Percentiles rank a stretch among this genome's conserved stretches.
These are phyloP conservation scores for Tulasnella sp. DNA, from an alignment of 768 basidiomycete genomes.

Conservation along the genomic window DNA sequence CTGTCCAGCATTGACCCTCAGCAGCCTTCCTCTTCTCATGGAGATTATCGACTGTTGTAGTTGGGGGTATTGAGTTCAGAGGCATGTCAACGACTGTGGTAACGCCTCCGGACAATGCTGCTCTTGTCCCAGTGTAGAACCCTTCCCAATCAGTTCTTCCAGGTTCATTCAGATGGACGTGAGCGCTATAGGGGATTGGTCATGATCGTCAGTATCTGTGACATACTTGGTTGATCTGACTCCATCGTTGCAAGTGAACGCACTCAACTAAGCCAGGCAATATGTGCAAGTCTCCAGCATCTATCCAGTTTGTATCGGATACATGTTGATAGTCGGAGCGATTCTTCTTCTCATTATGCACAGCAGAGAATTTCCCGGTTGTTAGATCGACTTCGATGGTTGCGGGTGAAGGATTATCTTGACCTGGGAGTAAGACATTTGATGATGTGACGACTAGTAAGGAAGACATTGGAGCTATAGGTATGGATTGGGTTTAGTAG, in stretches of 20 bases:
- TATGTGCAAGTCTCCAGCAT: slow-evolving; percentile 45
- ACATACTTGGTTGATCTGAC: neutral
- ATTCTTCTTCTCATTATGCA: slow-evolving; percentile 30
- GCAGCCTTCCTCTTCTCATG: slow-evolving; percentile 59
- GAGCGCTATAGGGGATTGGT: slow-evolving; percentile 38
- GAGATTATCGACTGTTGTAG: slow-evolving; percentile 71
- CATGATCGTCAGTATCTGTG: neutral
- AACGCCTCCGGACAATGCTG: slow-evolving; percentile 87
- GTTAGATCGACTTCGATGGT: slow-evolving; percentile 46
- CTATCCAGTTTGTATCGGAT: slow-evolving; percentile 32
- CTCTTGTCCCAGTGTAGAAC: slow-evolving; percentile 79
- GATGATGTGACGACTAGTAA: slow-evolving; percentile 37
- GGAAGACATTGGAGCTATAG: too few relatives aligned
- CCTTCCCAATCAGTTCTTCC: slow-evolving; percentile 93
- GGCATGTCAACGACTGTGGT: slow-evolving; percentile 98
- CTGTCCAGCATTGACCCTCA: slow-evolving; percentile 55
- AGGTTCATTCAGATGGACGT: slow-evolving; percentile 90
- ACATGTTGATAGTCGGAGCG: slow-evolving; percentile 23
- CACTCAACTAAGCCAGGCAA: slow-evolving; percentile 77
- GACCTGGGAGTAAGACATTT: slow-evolving; percentile 46
- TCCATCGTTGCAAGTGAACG: slow-evolving; percentile 21
- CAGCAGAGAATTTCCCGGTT: slow-evolving; percentile 47
- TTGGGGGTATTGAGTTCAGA: slow-evolving; percentile 91
- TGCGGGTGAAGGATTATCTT: slow-evolving; percentile 40
- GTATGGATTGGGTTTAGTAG: too few relatives aligned